Base-by-base conservation (phyloP, 1,284 basidiomycete species). In the Mycosarcoma maydis region DNA sequence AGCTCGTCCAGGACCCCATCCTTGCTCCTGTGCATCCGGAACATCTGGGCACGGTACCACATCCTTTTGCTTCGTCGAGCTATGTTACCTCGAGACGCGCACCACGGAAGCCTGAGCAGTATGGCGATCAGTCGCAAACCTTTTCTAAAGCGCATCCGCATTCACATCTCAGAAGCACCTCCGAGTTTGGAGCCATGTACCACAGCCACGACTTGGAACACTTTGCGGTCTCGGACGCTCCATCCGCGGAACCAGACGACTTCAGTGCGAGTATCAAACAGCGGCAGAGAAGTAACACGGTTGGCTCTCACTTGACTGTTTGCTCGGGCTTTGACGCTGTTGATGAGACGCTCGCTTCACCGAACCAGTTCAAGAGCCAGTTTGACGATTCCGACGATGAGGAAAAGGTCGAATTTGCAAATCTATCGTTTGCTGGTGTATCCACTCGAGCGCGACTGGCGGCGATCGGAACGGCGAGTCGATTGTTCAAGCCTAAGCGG, bases 371-470 rank as follows among this genome's bases (percentile, higher is more conserved):
- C 37, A 56, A 50, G 26, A 71, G 68, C 45, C 45, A 45, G 8
- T 71, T 71, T 19, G 61, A 65, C 13, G 68, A 71, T 33, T 71
- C 68, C 10, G 68, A 71, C 29, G 68, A 71, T 17, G 68, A 71
- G 19, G 61, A 61, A 17, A 53, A 45, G 47, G 46, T 62, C 23
- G 34, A 60, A 14, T 9, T 13, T 1, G 26, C 30, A 29, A 26
- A 39, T 6, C 42, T 34, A 2, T 36, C 51, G 19, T 22, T 51
- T 4, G 20, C 58, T 0, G 26, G 40, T 16, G 38, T 60, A 6
- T 49, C 56, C 1, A 51, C 53, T 3, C 33, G 41, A 14, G 61
- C 67, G 23, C 51, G 67, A 17, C 48, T 70, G 1, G 60, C 67
- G 4, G 60, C 60, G 1, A 34, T 69, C 5, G 57, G 66, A 6